A percentile compares a stretch with the other conserved stretches of the same genome.
Conservation (phyloP, 2,329 filamentous ascomycete genomes). For the Seiridium cupressi region DNA sequence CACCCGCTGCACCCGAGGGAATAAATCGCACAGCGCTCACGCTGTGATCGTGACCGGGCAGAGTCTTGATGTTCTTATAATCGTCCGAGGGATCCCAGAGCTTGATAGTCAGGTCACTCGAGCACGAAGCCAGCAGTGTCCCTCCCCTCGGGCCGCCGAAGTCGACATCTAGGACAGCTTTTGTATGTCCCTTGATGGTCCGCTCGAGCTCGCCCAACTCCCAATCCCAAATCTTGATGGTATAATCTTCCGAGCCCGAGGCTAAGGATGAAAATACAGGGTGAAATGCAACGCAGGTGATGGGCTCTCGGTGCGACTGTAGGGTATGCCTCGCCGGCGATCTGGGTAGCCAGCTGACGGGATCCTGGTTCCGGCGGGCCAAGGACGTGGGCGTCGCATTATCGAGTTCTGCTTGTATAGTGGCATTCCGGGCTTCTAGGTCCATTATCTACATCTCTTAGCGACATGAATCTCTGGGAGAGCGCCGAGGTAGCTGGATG, state of each 20-base stretch:
- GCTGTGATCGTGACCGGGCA: conserved; percentile 89
- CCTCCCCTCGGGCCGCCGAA: conserved; percentile 82
- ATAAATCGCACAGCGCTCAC: conserved; percentile 88
- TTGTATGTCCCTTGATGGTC: conserved; percentile 90
- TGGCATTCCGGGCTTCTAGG: conserved; percentile 71
- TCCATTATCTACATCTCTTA: conserved; percentile 74
- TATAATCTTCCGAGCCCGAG: conserved; percentile 87
- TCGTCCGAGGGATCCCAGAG: conserved; percentile 90
- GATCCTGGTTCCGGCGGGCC: conserved; percentile 78
- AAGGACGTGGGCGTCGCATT: conserved; percentile 75
- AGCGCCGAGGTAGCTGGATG: neutral
- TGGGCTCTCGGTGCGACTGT: conserved; percentile 75
- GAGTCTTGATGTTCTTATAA: conserved; percentile 91
- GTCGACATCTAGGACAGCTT: conserved; percentile 83
- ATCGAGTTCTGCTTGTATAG: conserved; percentile 80
- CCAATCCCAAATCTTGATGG: conserved; percentile 98
- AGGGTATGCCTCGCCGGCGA: conserved; percentile 78
- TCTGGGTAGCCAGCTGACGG: conserved; percentile 81
- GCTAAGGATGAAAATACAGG: conserved; percentile 88
- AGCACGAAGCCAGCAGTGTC: conserved; percentile 79
- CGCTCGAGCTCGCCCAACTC: conserved; percentile 86
- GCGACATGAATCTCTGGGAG: conserved; percentile 3
- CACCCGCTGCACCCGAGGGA: conserved; percentile 75
- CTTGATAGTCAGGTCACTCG: conserved; percentile 88
- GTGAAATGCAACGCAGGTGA: conserved; percentile 90